Conservation (phyloP, 768 basidiomycete species). For the Pleurotus sapidus region DNA sequence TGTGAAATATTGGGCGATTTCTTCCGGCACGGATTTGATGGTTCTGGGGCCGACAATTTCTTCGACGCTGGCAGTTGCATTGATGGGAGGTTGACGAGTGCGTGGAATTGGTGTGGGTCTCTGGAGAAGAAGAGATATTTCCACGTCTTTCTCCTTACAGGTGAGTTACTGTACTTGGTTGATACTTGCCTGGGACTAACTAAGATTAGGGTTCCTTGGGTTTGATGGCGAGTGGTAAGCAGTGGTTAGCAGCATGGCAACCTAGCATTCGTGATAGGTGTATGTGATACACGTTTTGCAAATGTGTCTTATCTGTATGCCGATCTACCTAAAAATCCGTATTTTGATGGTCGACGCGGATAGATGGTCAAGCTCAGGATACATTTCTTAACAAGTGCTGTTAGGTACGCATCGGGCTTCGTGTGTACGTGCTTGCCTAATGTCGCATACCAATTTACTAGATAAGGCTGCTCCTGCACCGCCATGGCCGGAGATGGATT, state of each 20-base stretch:
- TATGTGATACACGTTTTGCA: neutral
- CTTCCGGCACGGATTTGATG: constrained; percentile 87
- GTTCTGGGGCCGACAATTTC: constrained; percentile 89
- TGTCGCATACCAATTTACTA: too few relatives aligned
- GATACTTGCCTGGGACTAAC: constrained; percentile 1
- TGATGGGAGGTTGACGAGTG: constrained; percentile 83
- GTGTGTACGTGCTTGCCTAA: neutral
- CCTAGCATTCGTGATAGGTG: neutral
- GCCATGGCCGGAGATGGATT: too few relatives aligned
- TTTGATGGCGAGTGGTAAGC: constrained; percentile 84
- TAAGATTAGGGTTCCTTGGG: constrained; percentile 64
- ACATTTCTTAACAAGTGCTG: neutral
- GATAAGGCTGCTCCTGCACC: too few relatives aligned
- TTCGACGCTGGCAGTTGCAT: constrained; percentile 86
- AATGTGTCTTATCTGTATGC: neutral
- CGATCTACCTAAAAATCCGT: neutral
- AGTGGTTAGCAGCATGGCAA: neutral
- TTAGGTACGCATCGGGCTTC: neutral
- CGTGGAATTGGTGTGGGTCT: constrained; percentile 89
- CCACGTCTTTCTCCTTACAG: constrained; percentile 72
- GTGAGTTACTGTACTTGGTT: constrained; percentile 34
- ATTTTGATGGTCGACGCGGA: neutral
- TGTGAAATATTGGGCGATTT: constrained; percentile 80
- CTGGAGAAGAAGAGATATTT: constrained; percentile 88
- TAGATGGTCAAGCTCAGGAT: neutral